phyloP scores from a whole-genome alignment of 2,329 filamentous ascomycete species.

The Fusarium incarnatum region DNA sequence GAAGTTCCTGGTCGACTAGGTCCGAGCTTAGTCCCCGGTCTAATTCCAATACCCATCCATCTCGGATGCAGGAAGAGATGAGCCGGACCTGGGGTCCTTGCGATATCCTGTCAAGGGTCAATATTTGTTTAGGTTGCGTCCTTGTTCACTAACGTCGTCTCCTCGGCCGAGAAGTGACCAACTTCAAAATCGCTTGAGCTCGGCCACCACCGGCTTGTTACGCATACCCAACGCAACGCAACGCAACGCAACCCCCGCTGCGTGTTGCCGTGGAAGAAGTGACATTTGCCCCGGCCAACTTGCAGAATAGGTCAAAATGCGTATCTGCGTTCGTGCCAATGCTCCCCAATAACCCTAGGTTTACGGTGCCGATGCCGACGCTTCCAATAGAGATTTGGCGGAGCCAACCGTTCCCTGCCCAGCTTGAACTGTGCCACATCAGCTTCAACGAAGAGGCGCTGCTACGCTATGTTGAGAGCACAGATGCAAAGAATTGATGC shows the following conservation, averaged over 20 bases:
- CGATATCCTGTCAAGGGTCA: conserved; percentile 9
- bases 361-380: conserved; percentile 6
- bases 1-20: conserved; percentile 26
- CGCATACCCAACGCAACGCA: conserved; percentile 17
- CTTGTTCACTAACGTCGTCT: conserved; percentile 9
- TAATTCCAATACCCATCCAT: conserved; percentile 17
- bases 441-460: conserved; percentile 15
- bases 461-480: conserved; percentile 29
- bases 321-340: conserved; percentile 13
- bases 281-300: conserved; percentile 1
- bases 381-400: conserved; percentile 4
- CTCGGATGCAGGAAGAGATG: conserved; percentile 31
- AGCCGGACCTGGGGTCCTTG: conserved; percentile 22
- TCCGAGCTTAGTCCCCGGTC: conserved; percentile 31
- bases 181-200: conserved; percentile 26
- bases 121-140: conserved; percentile 17
- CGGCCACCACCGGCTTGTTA: conserved; percentile 32
- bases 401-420: conserved; percentile 22
- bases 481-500: background rate
- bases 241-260: conserved; percentile 6
- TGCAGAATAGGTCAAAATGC: background rate
- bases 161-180: conserved; percentile 37
- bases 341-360: background rate
- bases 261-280: background rate
- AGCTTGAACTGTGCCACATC: conserved; percentile 27